Evolutionary conservation across 75 land plant genomes (phyloP).

Genomic region (Isoetes taiwanensis): DNA sequence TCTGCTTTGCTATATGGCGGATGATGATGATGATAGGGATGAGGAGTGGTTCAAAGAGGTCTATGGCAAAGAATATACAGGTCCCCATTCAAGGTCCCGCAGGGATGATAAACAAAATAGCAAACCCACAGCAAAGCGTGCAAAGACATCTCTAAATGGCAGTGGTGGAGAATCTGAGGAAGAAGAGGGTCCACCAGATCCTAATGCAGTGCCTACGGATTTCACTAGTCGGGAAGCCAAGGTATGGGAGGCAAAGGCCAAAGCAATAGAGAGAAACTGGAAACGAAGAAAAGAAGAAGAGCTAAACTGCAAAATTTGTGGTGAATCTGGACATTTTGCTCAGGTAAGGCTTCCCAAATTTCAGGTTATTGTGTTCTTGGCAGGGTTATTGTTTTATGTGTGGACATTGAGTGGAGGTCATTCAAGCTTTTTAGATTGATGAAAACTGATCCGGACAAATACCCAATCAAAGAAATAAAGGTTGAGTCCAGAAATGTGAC

Average conservation of each 20-base stretch:
- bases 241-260: slow-evolving; percentile 98
- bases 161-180: slow-evolving; percentile 42
- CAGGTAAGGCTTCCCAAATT: slow-evolving; percentile 46
- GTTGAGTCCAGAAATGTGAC: no score
- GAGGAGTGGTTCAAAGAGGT: slow-evolving; percentile 91
- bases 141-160: slow-evolving; percentile 22
- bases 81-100: slow-evolving; percentile 33
- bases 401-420: no score
- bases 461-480: no score
- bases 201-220: slow-evolving; percentile 96
- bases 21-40: slow-evolving; percentile 69
- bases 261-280: slow-evolving; percentile 95
- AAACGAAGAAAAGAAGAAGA: slow-evolving; percentile 96
- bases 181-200: slow-evolving; percentile 66
- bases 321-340: slow-evolving; percentile 96
- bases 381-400: no score
- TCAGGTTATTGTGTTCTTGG: no score
- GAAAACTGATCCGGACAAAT: background rate
- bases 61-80: slow-evolving; percentile 86
- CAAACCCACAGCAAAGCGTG: slow-evolving; percentile 23
- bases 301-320: slow-evolving; percentile 88
- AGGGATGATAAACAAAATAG: slow-evolving; percentile 19
- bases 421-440: background rate
- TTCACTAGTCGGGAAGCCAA: slow-evolving; percentile 95
- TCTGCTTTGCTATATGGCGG: no score